phyloP scores from a whole-genome alignment of 768 basidiomycete genomes.

The Leccinellum albellum region DNA sequence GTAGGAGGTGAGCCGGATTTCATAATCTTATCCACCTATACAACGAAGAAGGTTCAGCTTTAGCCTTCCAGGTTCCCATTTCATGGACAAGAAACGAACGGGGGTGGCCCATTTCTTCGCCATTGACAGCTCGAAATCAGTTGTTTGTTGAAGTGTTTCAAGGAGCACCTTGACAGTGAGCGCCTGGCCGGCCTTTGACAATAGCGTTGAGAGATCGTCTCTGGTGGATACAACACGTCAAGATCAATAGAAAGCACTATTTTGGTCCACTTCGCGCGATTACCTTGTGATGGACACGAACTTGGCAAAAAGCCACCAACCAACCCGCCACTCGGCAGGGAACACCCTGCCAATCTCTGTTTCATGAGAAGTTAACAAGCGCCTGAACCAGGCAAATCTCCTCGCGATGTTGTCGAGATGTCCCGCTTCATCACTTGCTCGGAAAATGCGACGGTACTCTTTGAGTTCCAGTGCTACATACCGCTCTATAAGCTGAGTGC shows the following conservation, averaged over 20 bases:
- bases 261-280: not conserved
- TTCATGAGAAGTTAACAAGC: slow-evolving; percentile 81
- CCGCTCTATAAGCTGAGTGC: slow-evolving; percentile 76
- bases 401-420: slow-evolving; percentile 92
- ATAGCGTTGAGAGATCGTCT: slow-evolving; percentile 76
- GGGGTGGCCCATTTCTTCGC: slow-evolving; percentile 77
- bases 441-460: slow-evolving; percentile 95
- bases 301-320: slow-evolving; percentile 73
- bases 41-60: not conserved
- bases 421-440: slow-evolving; percentile 89
- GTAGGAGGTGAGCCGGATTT: slow-evolving; percentile 49
- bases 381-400: slow-evolving; percentile 92
- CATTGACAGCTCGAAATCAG: slow-evolving; percentile 85
- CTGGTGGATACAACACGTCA: slow-evolving; percentile 35
- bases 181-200: slow-evolving; percentile 73
- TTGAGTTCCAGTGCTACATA: slow-evolving; percentile 88
- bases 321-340: slow-evolving; percentile 82
- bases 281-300: slow-evolving; percentile 92
- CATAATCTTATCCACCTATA: slow-evolving; percentile 64
- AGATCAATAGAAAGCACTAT: not conserved
- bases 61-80: not conserved
- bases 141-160: slow-evolving; percentile 80
- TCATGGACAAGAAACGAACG: slow-evolving; percentile 37
- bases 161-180: slow-evolving; percentile 77
- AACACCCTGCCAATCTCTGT: slow-evolving; percentile 82